phyloP scores from a whole-genome alignment of 2,329 filamentous ascomycete genomes.

The Beauveria medogensis region DNA sequence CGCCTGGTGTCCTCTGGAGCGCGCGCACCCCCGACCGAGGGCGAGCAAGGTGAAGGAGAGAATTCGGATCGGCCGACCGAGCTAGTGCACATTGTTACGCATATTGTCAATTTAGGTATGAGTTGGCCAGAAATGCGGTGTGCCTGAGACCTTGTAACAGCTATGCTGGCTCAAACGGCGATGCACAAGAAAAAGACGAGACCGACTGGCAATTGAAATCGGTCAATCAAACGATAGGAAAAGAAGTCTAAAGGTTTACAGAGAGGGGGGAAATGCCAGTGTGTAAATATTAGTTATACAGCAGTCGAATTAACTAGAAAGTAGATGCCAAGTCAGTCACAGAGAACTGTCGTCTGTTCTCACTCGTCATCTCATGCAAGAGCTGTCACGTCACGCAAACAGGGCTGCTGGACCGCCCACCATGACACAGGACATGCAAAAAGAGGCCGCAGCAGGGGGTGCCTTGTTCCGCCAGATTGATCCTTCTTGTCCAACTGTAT shows the following conservation, averaged over 20 bases:
- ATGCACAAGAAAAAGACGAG: no score
- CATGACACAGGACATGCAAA: neutral
- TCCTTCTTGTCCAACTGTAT: neutral
- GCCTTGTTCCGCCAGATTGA: neutral
- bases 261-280: neutral
- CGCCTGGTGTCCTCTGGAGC: neutral
- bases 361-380: neutral
- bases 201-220: no score
- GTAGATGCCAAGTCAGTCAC: neutral
- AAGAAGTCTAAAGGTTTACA: no score
- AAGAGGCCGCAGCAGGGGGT: neutral
- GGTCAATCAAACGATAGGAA: no score
- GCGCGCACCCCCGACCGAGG: neutral
- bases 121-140: neutral
- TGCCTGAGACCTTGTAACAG: neutral
- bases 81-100: neutral
- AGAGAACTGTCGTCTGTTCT: neutral
- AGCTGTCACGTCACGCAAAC: neutral
- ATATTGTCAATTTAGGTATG: no score
- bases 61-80: neutral
- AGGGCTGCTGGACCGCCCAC: neutral
- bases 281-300: no score
- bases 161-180: neutral
- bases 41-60: neutral
- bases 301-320: no score